A percentile compares a stretch with the other conserved stretches of the same genome.
These are phyloP conservation scores for Mycena capillaripes DNA, from an alignment of 768 basidiomycete genomes.

Conservation along the genomic window DNA sequence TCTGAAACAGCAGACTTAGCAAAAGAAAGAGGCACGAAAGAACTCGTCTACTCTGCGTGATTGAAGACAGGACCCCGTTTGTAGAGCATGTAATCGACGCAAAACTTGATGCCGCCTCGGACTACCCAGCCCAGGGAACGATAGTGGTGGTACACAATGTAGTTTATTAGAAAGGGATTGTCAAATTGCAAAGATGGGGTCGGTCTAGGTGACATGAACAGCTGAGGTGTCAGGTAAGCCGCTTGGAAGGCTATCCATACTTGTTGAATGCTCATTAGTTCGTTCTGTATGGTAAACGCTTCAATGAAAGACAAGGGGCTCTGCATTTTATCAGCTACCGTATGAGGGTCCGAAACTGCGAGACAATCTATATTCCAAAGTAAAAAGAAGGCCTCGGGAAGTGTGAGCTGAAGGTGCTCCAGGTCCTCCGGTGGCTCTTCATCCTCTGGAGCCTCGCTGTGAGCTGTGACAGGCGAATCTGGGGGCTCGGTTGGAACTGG, in stretches of 20 bases:
- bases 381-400: conserved; percentile 92
- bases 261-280: conserved; percentile 66
- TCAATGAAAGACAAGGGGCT: conserved; percentile 9
- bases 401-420: conserved; percentile 92
- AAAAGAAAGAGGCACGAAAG: not conserved
- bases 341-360: conserved; percentile 72
- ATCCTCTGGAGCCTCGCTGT: conserved; percentile 55
- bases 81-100: conserved; percentile 94
- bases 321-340: conserved; percentile 59
- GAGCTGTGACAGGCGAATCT: conserved; percentile 43
- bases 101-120: conserved; percentile 97
- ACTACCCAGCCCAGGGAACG: conserved; percentile 98
- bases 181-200: conserved; percentile 69
- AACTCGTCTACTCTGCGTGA: conserved; percentile 84
- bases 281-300: conserved; percentile 53
- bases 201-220: conserved; percentile 47
- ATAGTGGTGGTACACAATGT: conserved; percentile 94
- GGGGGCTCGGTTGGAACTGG: conserved; percentile 47
- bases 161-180: conserved; percentile 93
- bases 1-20: conserved; percentile 54
- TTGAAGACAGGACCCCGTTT: conserved; percentile 95
- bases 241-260: conserved; percentile 78
- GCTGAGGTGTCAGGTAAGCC: conserved; percentile 60
- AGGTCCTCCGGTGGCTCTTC: conserved; percentile 76
- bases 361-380: conserved; percentile 89